phyloP scores from a whole-genome alignment of 208 protist species.

The Zelonia costaricensis region DNA sequence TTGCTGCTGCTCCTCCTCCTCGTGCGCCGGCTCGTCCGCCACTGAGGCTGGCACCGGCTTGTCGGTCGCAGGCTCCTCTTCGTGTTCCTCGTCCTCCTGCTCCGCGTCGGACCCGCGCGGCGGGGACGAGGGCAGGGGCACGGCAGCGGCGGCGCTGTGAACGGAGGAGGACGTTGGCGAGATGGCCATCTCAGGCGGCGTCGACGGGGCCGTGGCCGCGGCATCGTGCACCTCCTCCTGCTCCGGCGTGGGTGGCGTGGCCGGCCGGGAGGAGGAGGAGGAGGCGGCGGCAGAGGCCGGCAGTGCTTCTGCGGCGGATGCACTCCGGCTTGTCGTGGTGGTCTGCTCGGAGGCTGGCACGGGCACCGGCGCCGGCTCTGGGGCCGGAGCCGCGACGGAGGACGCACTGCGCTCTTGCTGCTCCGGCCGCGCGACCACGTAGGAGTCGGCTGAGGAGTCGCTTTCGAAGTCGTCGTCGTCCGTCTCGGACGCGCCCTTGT shows the following conservation, averaged over 20 bases:
- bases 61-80: background rate
- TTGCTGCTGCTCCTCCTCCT: background rate
- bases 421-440: background rate
- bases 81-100: background rate
- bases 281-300: background rate
- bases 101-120: background rate
- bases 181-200: background rate
- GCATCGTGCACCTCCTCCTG: background rate
- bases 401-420: background rate
- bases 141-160: background rate
- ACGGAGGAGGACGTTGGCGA: background rate
- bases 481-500: background rate
- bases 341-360: background rate
- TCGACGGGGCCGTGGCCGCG: background rate
- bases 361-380: background rate
- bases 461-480: conserved; percentile 5
- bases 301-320: too few species aligned
- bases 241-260: background rate
- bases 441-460: background rate
- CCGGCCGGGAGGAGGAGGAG: background rate
- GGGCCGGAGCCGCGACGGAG: background rate
- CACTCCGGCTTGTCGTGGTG: too few species aligned
- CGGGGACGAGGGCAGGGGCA: too few species aligned
- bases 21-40: background rate
- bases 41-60: too few species aligned